Evolutionary conservation across 441 rosid species (phyloP).

Genomic region (Erodium trifolium): DNA sequence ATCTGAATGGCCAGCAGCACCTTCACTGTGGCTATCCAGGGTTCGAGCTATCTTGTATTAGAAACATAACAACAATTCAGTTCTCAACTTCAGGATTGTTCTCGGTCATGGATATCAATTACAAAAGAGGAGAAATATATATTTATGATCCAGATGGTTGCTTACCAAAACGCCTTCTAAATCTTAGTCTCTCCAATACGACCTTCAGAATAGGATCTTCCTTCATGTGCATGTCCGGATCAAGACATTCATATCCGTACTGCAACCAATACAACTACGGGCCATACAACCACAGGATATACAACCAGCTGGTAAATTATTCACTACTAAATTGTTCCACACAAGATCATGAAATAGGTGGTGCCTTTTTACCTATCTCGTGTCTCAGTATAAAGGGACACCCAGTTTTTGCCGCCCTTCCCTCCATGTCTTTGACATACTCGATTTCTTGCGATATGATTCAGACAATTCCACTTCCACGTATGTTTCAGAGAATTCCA

Average conservation of each 20-base stretch:
- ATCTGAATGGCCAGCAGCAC: neutral
- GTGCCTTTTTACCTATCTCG: neutral
- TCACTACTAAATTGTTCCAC: neutral
- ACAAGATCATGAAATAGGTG: neutral
- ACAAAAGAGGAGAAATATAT: neutral
- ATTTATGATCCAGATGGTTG: neutral
- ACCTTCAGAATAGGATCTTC: neutral
- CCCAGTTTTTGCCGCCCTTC: neutral
- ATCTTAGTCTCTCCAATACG: neutral
- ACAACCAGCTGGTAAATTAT: neutral
- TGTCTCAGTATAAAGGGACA: neutral
- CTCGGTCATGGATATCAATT: neutral
- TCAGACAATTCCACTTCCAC: neutral
- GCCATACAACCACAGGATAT: neutral
- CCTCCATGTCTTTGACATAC: neutral
- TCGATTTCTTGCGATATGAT: neutral
- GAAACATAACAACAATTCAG: neutral
- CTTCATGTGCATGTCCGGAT: neutral
- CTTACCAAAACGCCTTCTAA: neutral
- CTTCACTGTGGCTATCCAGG: neutral
- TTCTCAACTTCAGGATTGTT: neutral
- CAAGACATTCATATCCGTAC: neutral
- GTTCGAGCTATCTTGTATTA: neutral
- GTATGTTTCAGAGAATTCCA: neutral
- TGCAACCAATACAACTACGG: neutral